A percentile compares a stretch with the other conserved stretches of the same genome.
phyloP scores from a whole-genome alignment of 257 asterid species.

The Salvia hispanica region DNA sequence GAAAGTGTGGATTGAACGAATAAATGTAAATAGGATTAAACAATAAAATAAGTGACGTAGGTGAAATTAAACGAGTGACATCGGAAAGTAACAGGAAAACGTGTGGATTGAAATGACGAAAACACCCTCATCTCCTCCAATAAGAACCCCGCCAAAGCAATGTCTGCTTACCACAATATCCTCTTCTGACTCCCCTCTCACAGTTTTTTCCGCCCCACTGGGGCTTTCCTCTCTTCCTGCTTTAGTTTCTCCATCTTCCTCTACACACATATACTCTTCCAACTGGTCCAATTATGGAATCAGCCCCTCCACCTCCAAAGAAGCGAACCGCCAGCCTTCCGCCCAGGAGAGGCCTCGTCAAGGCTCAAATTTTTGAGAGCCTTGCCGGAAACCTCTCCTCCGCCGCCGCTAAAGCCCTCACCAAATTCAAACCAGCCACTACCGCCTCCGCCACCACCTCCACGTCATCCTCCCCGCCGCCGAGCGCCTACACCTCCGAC shows the following conservation, averaged over 20 bases:
- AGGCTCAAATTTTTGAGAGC: slow-evolving; percentile 59
- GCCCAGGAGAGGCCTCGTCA: slow-evolving; percentile 58
- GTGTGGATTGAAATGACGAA: background rate
- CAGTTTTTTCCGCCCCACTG: background rate
- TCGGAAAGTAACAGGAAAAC: too few species aligned
- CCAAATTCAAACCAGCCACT: slow-evolving; percentile 24
- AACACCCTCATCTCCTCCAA: background rate
- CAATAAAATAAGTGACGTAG: too few species aligned
- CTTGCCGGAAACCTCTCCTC: slow-evolving; percentile 41
- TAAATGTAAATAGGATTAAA: too few species aligned
- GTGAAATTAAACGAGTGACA: too few species aligned
- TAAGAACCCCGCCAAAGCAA: background rate
- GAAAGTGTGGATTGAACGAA: too few species aligned
- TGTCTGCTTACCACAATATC: background rate
- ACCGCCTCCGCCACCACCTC: slow-evolving; percentile 29
- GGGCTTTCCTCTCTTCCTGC: background rate
- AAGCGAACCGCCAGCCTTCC: slow-evolving; percentile 20
- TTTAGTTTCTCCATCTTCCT: background rate
- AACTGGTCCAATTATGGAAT: slow-evolving; percentile 26
- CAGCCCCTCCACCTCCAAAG: slow-evolving; percentile 25
- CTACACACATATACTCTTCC: background rate
- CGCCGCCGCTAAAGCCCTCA: slow-evolving; percentile 33
- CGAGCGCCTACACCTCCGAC: slow-evolving; percentile 34
- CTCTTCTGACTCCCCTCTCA: background rate
- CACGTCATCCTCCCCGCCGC: slow-evolving; percentile 43